These are phyloP conservation scores for Aphanomyces cochlioides DNA, from an alignment of 352 stramenopile species.

Conservation along the genomic window DNA sequence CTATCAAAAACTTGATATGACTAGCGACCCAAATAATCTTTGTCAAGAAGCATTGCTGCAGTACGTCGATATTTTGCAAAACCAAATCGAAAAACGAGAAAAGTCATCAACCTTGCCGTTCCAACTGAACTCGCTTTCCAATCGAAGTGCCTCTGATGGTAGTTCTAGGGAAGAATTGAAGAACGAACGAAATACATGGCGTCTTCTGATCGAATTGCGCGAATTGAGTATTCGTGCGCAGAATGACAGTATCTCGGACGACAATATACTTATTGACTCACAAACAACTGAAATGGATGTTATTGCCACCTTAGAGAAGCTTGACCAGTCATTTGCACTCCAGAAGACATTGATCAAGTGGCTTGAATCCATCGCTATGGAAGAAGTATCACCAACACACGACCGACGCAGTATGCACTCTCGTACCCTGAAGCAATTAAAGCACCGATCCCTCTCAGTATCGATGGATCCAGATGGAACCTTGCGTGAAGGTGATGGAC, in stretches of 20 bases:
- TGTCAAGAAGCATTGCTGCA: constrained; percentile 66
- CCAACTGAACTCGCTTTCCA: not conserved
- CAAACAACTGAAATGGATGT: constrained; percentile 80
- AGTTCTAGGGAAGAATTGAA: constrained; percentile 49
- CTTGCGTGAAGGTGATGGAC: constrained; percentile 56
- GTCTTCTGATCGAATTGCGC: constrained; percentile 66
- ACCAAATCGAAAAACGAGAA: constrained; percentile 48
- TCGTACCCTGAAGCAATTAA: constrained; percentile 44
- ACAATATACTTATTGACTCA: constrained; percentile 48
- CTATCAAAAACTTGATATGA: constrained; percentile 62
- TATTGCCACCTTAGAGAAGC: constrained; percentile 52
- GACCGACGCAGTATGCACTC: constrained; percentile 53
- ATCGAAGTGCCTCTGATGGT: not conserved
- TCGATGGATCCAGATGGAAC: constrained; percentile 70
- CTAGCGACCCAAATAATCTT: constrained; percentile 66
- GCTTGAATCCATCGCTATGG: constrained; percentile 40
- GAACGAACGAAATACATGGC: constrained; percentile 83
- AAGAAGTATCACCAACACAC: constrained; percentile 55
- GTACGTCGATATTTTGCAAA: constrained; percentile 77
- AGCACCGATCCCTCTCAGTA: constrained; percentile 29
- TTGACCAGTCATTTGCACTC: constrained; percentile 63
- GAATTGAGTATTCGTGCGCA: constrained; percentile 45
- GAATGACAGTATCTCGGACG: constrained; percentile 29
- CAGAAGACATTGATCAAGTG: constrained; percentile 62
- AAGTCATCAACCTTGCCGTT: constrained; percentile 23